Conservation (phyloP, 2,329 filamentous ascomycete genomes). For the Ceratocystis variospora region DNA sequence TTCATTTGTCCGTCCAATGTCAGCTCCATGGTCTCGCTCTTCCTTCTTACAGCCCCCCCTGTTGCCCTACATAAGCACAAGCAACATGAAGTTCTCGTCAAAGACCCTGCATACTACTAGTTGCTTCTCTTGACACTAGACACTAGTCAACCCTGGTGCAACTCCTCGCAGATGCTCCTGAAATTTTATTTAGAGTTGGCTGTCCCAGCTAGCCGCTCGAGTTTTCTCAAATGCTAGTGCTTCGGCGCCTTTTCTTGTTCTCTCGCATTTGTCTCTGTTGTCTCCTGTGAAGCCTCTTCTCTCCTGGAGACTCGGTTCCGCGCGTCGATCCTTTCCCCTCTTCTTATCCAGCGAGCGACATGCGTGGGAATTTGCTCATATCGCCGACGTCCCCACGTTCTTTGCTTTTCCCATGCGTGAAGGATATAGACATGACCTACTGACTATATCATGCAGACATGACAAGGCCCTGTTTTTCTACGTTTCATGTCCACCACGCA, state of each 20-base stretch:
- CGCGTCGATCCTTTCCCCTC: background rate
- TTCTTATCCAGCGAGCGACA: background rate
- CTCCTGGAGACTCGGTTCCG: background rate
- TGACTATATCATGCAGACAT: background rate
- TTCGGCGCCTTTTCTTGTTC: background rate
- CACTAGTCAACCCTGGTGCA: background rate
- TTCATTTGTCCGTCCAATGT: background rate
- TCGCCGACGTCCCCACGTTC: too few species aligned
- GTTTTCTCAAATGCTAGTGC: background rate
- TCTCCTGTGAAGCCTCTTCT: background rate
- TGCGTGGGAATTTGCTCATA: background rate
- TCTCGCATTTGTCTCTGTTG: background rate
- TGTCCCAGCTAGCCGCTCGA: background rate
- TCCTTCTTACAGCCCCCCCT: background rate
- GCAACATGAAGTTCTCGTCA: background rate
- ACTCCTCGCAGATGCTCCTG: background rate
- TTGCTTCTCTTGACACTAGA: background rate
- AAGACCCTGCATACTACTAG: background rate
- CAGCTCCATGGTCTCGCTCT: background rate
- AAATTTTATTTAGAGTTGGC: constrained; percentile 2
- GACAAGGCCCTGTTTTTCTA: background rate
- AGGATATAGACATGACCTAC: background rate
- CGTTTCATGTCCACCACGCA: background rate
- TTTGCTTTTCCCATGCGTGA: too few species aligned
- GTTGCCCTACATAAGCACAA: background rate